Evolutionary conservation across 495 filamentous ascomycete species (phyloP), one percentile per base, ranked within the genome.

Genomic region (Amphirosellinia nigrospora): DNA sequence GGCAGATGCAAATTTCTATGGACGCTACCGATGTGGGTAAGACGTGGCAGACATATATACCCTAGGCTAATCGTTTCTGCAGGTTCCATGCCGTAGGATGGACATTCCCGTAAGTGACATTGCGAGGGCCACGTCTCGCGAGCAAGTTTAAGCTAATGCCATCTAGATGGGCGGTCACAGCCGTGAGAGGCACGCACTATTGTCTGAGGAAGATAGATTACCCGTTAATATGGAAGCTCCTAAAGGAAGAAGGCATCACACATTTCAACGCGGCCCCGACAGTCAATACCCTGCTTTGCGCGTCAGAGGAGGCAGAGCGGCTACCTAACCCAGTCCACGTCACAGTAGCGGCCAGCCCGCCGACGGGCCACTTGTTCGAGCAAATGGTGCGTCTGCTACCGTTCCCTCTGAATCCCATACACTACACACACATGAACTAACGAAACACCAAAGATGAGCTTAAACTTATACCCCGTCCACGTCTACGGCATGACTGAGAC

Each of bases 211-310:
- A 96, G 82, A 92, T 99, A 67, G 94, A 98, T 80, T 99, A 99
- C 74, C 88, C 91, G 0, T 84, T 94, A 66, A 97, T 99, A 68
- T 99, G 96, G 96, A 82, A 84, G 45, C 78, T 98, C 9, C 83
- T 99, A 30, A 95, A 93, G 74, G 84, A 92, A 45, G 93, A 97
- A 75, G 81, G 86, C 15, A 90, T 98, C 66, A 98, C 94, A 7
- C 96, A 99, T 81, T 98, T 94, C 85, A 95, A 94, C 75, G 96
- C 96, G 6, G 96, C 96, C 6, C 96, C 96, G 16, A 99, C 96
- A 3, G 96, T 99, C 55, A 98, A 98, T 80, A 99, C 94, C 0
- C 82, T 98, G 2, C 88, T 99, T 9, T 98, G 96, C 79, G 89
- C 89, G 39, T 85, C 90, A 0, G 81, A 86, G 46, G 88, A 92